A percentile compares a stretch with the other conserved stretches of the same genome.
Evolutionary conservation across 1,139 yeast species (phyloP).

Genomic region (Yamadazyma aaseri): DNA sequence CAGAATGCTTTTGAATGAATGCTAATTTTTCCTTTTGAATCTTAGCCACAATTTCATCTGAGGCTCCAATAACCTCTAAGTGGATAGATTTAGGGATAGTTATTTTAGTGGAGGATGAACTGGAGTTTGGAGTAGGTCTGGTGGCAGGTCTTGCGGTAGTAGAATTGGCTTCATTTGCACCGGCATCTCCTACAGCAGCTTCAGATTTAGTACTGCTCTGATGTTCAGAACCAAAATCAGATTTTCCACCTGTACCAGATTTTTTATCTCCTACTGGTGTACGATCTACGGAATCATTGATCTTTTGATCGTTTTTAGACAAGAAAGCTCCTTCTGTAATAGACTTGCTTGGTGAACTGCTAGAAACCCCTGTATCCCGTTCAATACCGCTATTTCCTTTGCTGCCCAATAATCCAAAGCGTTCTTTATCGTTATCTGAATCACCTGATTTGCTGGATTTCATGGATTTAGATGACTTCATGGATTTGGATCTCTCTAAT

Average conservation of each 20-base stretch:
- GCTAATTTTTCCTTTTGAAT: slow-evolving; percentile 12
- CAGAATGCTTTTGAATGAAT: slow-evolving; percentile 12
- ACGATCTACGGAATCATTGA: neutral
- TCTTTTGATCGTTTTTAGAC: too few species aligned
- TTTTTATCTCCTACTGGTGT: neutral
- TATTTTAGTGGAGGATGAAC: neutral
- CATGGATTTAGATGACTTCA: neutral
- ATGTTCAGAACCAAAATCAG: neutral
- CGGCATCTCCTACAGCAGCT: neutral
- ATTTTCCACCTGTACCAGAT: neutral
- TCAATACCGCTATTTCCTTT: neutral
- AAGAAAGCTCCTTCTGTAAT: neutral
- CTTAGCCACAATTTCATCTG: slow-evolving; percentile 10
- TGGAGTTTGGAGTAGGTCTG: neutral
- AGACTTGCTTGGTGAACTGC: neutral
- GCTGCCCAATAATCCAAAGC: too few species aligned
- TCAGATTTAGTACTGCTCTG: neutral
- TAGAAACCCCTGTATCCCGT: neutral
- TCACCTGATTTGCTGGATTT: neutral
- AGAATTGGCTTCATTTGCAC: neutral
- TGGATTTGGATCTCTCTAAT: neutral
- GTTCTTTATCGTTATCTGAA: too few species aligned
- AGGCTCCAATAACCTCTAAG: slow-evolving; percentile 18
- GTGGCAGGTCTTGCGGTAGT: neutral
- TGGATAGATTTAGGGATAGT: slow-evolving; percentile 7